Evolutionary conservation across 208 protist genomes (phyloP).

Genomic region (Polymyxa betae): DNA sequence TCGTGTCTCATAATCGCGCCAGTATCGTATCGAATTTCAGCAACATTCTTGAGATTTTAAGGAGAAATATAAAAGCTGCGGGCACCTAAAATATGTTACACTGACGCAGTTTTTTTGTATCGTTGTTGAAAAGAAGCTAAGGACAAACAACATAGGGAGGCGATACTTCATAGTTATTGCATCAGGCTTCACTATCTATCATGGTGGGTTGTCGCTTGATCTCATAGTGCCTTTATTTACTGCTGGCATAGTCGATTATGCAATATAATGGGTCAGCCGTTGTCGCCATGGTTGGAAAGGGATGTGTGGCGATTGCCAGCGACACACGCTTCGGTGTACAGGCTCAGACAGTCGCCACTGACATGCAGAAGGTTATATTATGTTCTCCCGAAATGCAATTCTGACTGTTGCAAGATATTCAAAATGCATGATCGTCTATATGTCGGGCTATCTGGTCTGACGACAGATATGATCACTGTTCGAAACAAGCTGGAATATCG

Average conservation of each 20-base stretch:
- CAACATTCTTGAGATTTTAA: too few relatives aligned
- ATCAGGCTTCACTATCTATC: too few relatives aligned
- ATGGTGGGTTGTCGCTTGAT: too few relatives aligned
- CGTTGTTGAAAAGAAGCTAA: too few relatives aligned
- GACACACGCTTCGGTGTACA: conserved; percentile 70
- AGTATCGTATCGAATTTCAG: too few relatives aligned
- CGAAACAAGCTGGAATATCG: conserved; percentile 64
- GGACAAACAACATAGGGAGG: too few relatives aligned
- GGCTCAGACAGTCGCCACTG: conserved; percentile 65
- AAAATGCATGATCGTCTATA: conserved; percentile 69
- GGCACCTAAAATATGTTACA: too few relatives aligned
- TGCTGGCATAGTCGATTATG: conserved; percentile 66
- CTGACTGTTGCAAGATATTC: conserved; percentile 57
- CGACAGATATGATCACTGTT: conserved; percentile 66
- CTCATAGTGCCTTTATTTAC: too few relatives aligned
- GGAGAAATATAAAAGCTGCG: too few relatives aligned
- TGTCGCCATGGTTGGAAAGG: conserved; percentile 69
- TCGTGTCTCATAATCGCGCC: too few relatives aligned
- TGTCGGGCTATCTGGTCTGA: conserved; percentile 63
- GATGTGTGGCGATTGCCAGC: conserved; percentile 72
- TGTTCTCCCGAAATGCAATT: not conserved
- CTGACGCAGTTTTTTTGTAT: too few relatives aligned
- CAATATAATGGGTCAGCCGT: conserved; percentile 69
- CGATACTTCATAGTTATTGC: too few relatives aligned
- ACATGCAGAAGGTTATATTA: conserved; percentile 63